These are phyloP conservation scores for Phaeotremella fagi DNA, from an alignment of 768 basidiomycete genomes.

Conservation along the genomic window DNA sequence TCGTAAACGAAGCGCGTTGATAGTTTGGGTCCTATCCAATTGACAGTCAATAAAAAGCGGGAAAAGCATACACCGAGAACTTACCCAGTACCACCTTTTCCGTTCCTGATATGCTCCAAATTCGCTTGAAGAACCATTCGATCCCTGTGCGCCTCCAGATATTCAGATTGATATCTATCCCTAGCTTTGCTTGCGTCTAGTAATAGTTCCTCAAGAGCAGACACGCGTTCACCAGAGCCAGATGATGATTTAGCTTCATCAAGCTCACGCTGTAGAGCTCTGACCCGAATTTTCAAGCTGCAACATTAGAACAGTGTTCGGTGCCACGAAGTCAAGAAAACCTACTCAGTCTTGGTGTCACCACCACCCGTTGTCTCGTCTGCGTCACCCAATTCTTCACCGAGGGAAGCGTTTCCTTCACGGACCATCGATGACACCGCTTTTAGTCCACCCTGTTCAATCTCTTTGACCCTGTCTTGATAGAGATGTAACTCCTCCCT, in stretches of 20 bases:
- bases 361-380: slow-evolving; percentile 60
- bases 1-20: slow-evolving; percentile 79
- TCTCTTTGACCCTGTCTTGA: slow-evolving; percentile 82
- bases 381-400: slow-evolving; percentile 81
- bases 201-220: slow-evolving; percentile 85
- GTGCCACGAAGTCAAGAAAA: background rate
- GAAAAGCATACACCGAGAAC: slow-evolving; percentile 28
- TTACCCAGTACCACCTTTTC: slow-evolving; percentile 75
- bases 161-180: slow-evolving; percentile 79
- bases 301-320: background rate
- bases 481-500: slow-evolving; percentile 80
- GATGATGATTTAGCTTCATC: slow-evolving; percentile 68
- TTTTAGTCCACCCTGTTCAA: slow-evolving; percentile 57
- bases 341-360: slow-evolving; percentile 64
- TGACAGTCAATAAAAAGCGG: background rate
- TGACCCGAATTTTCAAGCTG: slow-evolving; percentile 74
- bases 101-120: slow-evolving; percentile 82
- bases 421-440: slow-evolving; percentile 7
- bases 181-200: slow-evolving; percentile 90
- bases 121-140: slow-evolving; percentile 72
- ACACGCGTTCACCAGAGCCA: slow-evolving; percentile 66
- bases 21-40: slow-evolving; percentile 63
- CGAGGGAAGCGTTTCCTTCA: slow-evolving; percentile 56
- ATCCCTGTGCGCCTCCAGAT: slow-evolving; percentile 75
- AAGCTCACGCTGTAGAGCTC: slow-evolving; percentile 74